phyloP scores from a whole-genome alignment of 495 filamentous ascomycete genomes.

The Trichocladium antarcticum region DNA sequence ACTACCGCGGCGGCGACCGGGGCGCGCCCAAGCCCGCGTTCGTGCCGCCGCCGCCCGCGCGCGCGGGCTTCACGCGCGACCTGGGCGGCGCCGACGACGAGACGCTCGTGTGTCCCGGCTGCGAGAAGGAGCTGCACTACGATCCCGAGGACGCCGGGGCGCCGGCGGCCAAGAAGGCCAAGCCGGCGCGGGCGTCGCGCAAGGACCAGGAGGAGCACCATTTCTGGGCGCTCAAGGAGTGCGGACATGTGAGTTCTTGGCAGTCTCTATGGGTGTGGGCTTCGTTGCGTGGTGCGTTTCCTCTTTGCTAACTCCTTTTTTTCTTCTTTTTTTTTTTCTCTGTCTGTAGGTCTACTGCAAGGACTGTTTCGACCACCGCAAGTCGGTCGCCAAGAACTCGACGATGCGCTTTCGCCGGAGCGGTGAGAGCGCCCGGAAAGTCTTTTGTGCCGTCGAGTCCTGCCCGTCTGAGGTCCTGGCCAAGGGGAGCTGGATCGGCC shows the following conservation, averaged over 20 bases:
- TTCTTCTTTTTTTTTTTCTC: constrained; percentile 3
- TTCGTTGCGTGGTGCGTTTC: too few species aligned
- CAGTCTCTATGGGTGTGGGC: too few species aligned
- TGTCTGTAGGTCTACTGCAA: constrained; percentile 35
- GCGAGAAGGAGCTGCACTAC: constrained; percentile 37
- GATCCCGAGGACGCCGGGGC: constrained; percentile 23
- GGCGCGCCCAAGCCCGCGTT: constrained; percentile 21
- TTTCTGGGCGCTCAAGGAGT: constrained; percentile 41
- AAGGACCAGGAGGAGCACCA: constrained; percentile 39
- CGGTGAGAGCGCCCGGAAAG: constrained; percentile 10
- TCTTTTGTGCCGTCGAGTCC: constrained; percentile 35
- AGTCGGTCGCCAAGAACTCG: constrained; percentile 13
- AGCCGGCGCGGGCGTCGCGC: constrained; percentile 28
- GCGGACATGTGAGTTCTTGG: constrained; percentile 42
- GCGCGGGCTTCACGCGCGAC: constrained; percentile 33
- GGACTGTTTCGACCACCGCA: constrained; percentile 34
- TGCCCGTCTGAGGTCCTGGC: constrained; percentile 30
- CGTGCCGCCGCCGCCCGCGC: constrained; percentile 26
- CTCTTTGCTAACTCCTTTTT: too few species aligned
- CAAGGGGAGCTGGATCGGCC: constrained; percentile 37
- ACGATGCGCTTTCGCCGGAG: constrained; percentile 18
- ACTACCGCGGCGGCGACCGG: constrained; percentile 19
- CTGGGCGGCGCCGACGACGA: constrained; percentile 31
- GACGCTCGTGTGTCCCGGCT: constrained; percentile 34
- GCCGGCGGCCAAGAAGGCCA: constrained; percentile 29